Conservation (phyloP, 495 filamentous ascomycete genomes). For the Aspergillus nanangensis region DNA sequence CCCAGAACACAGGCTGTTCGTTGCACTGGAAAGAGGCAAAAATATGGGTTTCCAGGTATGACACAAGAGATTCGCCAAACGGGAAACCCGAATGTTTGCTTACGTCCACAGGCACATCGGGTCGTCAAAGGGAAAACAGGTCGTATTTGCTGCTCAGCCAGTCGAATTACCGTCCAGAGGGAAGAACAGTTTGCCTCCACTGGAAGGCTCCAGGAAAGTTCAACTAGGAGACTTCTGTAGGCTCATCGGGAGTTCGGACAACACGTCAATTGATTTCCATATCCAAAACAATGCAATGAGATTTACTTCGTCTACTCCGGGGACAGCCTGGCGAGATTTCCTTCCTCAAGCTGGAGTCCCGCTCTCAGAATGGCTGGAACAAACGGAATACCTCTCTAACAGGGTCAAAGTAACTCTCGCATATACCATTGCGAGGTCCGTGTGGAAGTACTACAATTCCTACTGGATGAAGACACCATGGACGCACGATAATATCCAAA, state of each 20-base stretch:
- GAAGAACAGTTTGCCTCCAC: neutral
- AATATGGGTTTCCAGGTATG: too few species aligned
- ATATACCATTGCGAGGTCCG: conserved; percentile 15
- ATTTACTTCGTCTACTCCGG: neutral
- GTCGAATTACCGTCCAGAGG: neutral
- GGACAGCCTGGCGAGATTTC: neutral
- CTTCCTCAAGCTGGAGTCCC: neutral
- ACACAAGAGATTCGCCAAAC: too few species aligned
- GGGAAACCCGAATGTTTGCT: too few species aligned
- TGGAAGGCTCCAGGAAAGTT: neutral
- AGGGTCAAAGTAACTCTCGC: conserved; percentile 6
- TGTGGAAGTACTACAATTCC: conserved; percentile 18
- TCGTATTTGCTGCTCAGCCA: neutral
- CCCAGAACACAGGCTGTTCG: neutral
- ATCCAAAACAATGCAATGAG: conserved; percentile 1
- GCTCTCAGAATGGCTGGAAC: conserved; percentile 5
- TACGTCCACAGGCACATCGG: neutral
- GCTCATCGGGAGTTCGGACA: neutral
- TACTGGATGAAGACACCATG: conserved; percentile 14
- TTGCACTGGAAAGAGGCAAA: neutral
- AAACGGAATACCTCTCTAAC: conserved; percentile 10
- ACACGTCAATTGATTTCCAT: neutral
- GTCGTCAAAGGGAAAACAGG: neutral
- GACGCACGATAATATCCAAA: conserved; percentile 13
- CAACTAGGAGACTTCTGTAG: conserved; percentile 3